Conservation (phyloP, 1,139 yeast species). For the Groenewaldozyma sp. region DNA sequence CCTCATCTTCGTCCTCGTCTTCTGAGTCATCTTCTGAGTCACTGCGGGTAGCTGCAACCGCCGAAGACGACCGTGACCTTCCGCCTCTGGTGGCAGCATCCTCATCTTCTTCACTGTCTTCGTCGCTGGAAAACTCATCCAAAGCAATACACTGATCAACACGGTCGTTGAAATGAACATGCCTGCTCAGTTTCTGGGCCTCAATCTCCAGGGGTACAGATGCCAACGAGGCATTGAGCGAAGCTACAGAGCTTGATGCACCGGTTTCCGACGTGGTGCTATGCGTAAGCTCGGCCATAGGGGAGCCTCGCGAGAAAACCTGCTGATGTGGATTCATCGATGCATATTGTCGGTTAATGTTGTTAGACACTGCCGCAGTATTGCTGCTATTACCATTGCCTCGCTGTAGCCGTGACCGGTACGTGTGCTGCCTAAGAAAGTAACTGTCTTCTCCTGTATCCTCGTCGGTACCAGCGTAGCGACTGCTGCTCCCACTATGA, state of each 20-base stretch:
- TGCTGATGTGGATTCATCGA: slow-evolving; percentile 22
- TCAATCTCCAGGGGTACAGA: slow-evolving; percentile 19
- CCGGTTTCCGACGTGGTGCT: neutral
- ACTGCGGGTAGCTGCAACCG: slow-evolving; percentile 18
- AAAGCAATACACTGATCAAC: slow-evolving; percentile 88
- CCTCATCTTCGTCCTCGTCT: slow-evolving; percentile 43
- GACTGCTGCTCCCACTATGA: too few species aligned
- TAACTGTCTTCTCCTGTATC: slow-evolving; percentile 12
- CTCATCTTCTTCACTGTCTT: slow-evolving; percentile 9
- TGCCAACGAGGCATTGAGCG: slow-evolving; percentile 6
- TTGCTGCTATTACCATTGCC: neutral
- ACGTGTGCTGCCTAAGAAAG: slow-evolving; percentile 32
- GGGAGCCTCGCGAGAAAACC: neutral
- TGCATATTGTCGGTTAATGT: slow-evolving; percentile 21
- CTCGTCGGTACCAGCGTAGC: too few species aligned
- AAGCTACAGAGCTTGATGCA: neutral
- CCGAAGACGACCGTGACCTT: neutral
- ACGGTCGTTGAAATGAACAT: slow-evolving; percentile 82
- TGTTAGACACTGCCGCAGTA: neutral
- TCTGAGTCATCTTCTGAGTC: slow-evolving; percentile 28
- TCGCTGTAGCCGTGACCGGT: slow-evolving; percentile 26
- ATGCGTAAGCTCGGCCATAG: neutral
- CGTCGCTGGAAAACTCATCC: slow-evolving; percentile 28
- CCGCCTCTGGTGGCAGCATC: too few species aligned
- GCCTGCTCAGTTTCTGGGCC: slow-evolving; percentile 35